Conservation (phyloP, 2,329 filamentous ascomycete species). For the Epichloe glyceriae region DNA sequence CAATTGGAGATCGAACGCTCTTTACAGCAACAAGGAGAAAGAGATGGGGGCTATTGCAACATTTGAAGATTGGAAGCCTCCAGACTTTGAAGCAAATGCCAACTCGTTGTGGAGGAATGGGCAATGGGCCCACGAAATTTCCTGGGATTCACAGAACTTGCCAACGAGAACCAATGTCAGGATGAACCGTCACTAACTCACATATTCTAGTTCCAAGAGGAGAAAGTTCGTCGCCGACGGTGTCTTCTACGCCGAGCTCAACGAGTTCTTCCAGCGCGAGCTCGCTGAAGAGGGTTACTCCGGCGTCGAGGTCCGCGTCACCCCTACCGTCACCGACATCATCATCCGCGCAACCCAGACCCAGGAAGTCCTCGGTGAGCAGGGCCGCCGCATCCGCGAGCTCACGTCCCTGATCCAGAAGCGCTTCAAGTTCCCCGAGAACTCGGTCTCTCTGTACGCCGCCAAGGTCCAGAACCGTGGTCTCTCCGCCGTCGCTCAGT, state of each 20-base stretch:
- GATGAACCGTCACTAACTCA: constrained; percentile 2
- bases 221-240: constrained; percentile 95
- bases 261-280: constrained; percentile 99
- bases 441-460: constrained; percentile 98
- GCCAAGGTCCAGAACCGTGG: constrained; percentile 99
- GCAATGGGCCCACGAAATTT: neutral
- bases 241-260: constrained; percentile 99
- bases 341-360: constrained; percentile 99
- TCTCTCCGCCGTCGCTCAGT: constrained; percentile 98
- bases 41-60: neutral
- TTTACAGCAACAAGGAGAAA: neutral
- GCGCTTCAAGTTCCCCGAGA: constrained; percentile 99
- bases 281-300: constrained; percentile 99
- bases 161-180: neutral
- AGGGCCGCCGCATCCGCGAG: constrained; percentile 99
- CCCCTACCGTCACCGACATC: constrained; percentile 99
- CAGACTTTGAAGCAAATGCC: neutral
- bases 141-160: neutral
- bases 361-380: constrained; percentile 99
- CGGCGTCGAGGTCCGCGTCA: constrained; percentile 98
- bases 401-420: constrained; percentile 99
- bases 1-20: neutral
- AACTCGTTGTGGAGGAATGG: neutral
- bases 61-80: neutral
- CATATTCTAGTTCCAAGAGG: constrained; percentile 59